Base-by-base conservation (phyloP, 2,329 filamentous ascomycete genomes). In the Thermomyces lanuginosus region DNA sequence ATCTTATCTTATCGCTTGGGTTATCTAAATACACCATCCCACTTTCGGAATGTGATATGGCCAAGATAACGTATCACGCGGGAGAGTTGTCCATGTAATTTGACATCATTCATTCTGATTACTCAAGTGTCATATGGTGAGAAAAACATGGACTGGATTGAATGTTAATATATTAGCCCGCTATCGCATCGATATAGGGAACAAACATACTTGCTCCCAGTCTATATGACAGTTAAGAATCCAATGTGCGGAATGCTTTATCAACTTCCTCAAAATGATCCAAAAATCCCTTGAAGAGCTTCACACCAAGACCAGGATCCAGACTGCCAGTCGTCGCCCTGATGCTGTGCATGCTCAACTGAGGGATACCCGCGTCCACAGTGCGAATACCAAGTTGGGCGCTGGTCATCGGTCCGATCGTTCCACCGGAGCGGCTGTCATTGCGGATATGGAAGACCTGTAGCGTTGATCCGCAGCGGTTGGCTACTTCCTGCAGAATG, bases 401-500 rank as follows among this genome's bases (percentile, higher is more conserved):
- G 39, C 74, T 82, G 18, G 92, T 64, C 69, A 84, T 83, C 1
- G 89, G 89, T 0, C 89, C 89, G n/a, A 95, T 83, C 0, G 89
- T 98, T 9, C 89, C 89, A 16, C 89, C 89, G 44, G 73, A 81
- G 29, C 86, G 64, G 6, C 69, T 76, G 54, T 95, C 89, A 48
- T 95, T 98, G 31, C 89, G 64, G 49, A 95, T 95, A 64, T 92
- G 83, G 64, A 95, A 95, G 4, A 78, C 62, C 55, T 95, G 89
- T 28, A 91, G 64, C 24, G 66, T 70, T 30, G 70, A 71, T 26
- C 63, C 80, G 34, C 64, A 67, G 32, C 79, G 72, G 39, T 83
- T 73, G 5, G 82, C 84, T 20, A 91, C 69, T 14, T 79, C 69
- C 39, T 76, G 70, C 18, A 95, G 60, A 33, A 95, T 69, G 4